Percentiles rank a stretch among this genome's conserved stretches.
phyloP scores from a whole-genome alignment of 345 rosid species.

The Pseudoturritis turrita region DNA sequence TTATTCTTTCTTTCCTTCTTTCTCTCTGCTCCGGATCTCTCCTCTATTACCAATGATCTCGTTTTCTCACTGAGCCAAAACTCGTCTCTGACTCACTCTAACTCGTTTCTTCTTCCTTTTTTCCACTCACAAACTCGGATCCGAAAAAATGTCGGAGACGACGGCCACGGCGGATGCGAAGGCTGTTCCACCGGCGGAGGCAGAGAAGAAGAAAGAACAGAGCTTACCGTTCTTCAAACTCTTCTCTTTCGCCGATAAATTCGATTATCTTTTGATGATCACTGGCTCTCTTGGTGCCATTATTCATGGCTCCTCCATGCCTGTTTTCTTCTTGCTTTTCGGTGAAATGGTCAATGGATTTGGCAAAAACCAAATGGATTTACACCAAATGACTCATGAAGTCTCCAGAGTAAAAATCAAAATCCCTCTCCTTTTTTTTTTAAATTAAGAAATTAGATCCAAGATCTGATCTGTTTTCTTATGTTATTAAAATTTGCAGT shows the following conservation, averaged over 20 bases:
- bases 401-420: conserved; percentile 57
- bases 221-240: conserved; percentile 89
- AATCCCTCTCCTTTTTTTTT: neutral
- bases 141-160: conserved; percentile 57
- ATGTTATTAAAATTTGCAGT: conserved; percentile 47
- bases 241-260: conserved; percentile 92
- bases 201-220: conserved; percentile 94
- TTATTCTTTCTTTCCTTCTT: neutral
- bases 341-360: conserved; percentile 99
- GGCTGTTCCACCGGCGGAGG: conserved; percentile 52
- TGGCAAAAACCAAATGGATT: conserved; percentile 92
- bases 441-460: conserved; percentile 34
- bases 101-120: neutral
- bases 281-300: conserved; percentile 84
- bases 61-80: conserved; percentile 10
- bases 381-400: conserved; percentile 86
- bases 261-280: conserved; percentile 73
- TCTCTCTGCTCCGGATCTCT: conserved; percentile 17
- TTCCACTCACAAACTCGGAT: neutral
- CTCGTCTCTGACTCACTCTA: conserved; percentile 14
- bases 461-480: conserved; percentile 32
- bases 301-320: conserved; percentile 96
- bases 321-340: conserved; percentile 88
- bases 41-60: conserved; percentile 15
- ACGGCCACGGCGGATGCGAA: conserved; percentile 36